Base-by-base conservation (phyloP, 768 basidiomycete species). In the Trametes meyenii region DNA sequence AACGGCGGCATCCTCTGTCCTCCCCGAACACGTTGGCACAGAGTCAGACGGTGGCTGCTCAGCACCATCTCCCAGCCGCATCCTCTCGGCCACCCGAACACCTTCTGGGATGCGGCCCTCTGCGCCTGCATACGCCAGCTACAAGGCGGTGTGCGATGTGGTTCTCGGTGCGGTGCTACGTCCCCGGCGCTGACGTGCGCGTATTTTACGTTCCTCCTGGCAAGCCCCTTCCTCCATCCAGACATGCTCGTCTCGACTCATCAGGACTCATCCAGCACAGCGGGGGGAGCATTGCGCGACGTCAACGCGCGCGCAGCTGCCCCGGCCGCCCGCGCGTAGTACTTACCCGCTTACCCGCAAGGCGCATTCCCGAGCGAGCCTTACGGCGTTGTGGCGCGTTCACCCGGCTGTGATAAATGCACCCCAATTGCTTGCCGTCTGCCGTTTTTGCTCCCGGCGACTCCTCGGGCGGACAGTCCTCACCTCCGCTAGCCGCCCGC, bases 401-500 rank as follows among this genome's bases (percentile, higher is more conserved):
- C 56, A 19, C 29, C 23, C 21, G 24, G 49, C 61, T 36, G 55
- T 62, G 61, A 62, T 62, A 50, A 43, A 61, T 61, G 38, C 60
- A 55, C 46, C 35, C 50, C 29, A 33, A 33, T 33, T 33, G 29
- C 29, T 33, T 33, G 29, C 29, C 43, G 26, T 51, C 35, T 43
- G 21, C 33, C 49, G 13, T 21, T 35, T 35, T 48, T 19, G 50
- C 50, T 11, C 12, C 50, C 35, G 50, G 50, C 44, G 50, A 46
- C 43, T 17, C 40, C 2, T 10, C 35, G 43, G n/a, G 58, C 35
- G 43, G 40, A 52, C 35, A 46, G 50, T 44, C 16, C 42, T 50
- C 33, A 21, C 46, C 46, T 29, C 46, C 38, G 48, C 23, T 42
- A 35, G 14, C 10, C 46, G 38, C 36, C 12, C 29, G 35, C 11